Evolutionary conservation across 495 filamentous ascomycete species (phyloP).

Genomic region (Podospora tetraspora): DNA sequence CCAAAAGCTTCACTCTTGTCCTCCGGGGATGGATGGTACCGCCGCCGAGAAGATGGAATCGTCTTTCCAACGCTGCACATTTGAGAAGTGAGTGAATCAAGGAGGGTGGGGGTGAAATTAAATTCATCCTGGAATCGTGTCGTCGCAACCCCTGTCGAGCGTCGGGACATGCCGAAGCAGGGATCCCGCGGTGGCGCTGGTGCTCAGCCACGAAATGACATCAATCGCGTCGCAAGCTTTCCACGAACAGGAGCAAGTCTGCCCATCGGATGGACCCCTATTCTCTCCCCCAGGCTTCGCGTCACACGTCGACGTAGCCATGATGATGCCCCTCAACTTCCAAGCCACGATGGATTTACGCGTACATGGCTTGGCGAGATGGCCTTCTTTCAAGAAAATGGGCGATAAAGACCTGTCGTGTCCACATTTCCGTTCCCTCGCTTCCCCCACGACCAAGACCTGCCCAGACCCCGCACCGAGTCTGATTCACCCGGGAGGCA

Average conservation of each 20-base stretch:
- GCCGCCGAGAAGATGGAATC: not conserved
- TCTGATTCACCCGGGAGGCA: not conserved
- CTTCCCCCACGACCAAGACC: not conserved
- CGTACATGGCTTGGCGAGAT: not conserved
- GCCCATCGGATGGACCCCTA: not conserved
- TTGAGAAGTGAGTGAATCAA: not conserved
- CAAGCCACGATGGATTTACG: not conserved
- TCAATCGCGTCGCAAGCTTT: conserved; percentile 11
- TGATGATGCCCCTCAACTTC: not conserved
- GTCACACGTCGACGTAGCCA: not conserved
- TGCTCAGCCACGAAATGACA: conserved; percentile 20
- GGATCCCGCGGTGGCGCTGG: not conserved
- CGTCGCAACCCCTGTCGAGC: not conserved
- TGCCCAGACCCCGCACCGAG: not conserved
- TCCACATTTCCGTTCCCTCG: not conserved
- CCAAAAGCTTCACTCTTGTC: no score
- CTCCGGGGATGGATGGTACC: no score
- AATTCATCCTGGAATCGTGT: no score
- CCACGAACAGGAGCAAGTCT: not conserved
- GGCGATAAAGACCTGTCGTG: not conserved
- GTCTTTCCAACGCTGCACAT: not conserved
- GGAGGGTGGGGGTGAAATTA: not conserved
- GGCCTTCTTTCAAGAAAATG: not conserved
- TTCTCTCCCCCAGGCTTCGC: not conserved
- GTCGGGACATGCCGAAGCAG: not conserved